Evolutionary conservation across 495 filamentous ascomycete genomes (phyloP), one percentile per base, ranked within the genome.

Genomic region (Penicillium diatomitis): DNA sequence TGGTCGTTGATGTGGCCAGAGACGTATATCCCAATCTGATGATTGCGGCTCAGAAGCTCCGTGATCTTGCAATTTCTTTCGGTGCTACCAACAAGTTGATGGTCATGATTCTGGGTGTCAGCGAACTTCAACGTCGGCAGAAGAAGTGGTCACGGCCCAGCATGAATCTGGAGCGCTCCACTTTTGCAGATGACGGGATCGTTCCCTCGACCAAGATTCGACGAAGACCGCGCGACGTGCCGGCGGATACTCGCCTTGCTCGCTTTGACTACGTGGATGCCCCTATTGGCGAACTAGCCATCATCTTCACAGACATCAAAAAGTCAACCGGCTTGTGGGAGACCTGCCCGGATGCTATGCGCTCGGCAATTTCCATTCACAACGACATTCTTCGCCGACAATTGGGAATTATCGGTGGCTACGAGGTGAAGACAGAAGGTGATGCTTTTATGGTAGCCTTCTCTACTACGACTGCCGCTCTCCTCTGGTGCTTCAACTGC

Each of bases 401-500:
- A 57, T 76, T 99, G 46, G 82, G 91, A 33, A 84, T 90, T 45
- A 90, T 96, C 48, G 94, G 92, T 59, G 92, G 92, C 0, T 99
- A 96, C 60, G 92, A 99, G 68, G 90, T 99, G 62, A 99, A 99
- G 74, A 97, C 92, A 0, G 92, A 99, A 86, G 92, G 92, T 51
- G 92, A 99, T 68, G 92, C 94, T 35, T 99, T 99, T 65, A 96
- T 99, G 90, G 92, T 99, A 10, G 92, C 89, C 32, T 99, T 99
- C 67, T 85, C 88, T 4, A 96, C 94, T 2, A 88, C 89, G 2
- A 97, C 92, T 0, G 87, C 89, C 6, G 90, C 92, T 4, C 71
- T 99, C 36, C 75, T 96, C 27, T 99, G 92, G 92, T 90, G 84
- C 52, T 97, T 99, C 68, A 85, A 89, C 46, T 90, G 96, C 42